These are phyloP conservation scores for Penicillium brasilianum DNA, from an alignment of 2,329 filamentous ascomycete genomes.

Conservation along the genomic window DNA sequence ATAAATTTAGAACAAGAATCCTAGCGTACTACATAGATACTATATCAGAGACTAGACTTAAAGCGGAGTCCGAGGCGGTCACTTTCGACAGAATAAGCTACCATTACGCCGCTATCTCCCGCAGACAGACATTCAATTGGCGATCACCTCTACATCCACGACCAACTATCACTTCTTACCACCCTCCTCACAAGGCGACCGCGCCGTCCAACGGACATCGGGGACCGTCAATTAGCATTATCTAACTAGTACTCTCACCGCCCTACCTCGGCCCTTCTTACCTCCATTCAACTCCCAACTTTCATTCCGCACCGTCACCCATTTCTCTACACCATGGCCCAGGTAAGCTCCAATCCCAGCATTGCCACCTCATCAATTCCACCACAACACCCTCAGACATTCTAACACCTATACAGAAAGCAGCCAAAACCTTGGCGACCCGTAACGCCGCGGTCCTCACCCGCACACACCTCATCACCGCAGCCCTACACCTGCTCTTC, in stretches of 20 bases:
- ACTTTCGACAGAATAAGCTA: neutral
- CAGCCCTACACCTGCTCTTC: constrained; percentile 74
- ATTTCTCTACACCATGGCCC: constrained; percentile 29
- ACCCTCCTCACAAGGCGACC: neutral
- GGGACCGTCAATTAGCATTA: neutral
- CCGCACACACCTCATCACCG: constrained; percentile 78
- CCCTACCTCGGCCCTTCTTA: neutral
- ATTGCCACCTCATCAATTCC: constrained; percentile 3
- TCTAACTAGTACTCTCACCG: neutral
- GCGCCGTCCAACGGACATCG: neutral
- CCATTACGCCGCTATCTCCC: neutral
- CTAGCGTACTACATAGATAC: neutral
- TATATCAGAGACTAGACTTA: neutral
- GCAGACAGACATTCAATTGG: neutral
- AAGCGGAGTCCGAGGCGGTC: constrained; percentile 8
- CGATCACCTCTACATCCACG: neutral
- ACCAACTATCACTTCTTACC: neutral
- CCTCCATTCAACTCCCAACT: neutral
- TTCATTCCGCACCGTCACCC: neutral
- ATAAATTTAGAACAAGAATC: too few relatives aligned
- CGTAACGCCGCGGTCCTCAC: constrained; percentile 78
- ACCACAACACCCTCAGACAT: neutral
- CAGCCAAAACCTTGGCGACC: constrained; percentile 68
- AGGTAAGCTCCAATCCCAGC: constrained; percentile 27
- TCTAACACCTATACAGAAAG: constrained; percentile 43